Conservation (phyloP, 371 early-diverging fungal genomes). For the Rhizomucor miehei region DNA sequence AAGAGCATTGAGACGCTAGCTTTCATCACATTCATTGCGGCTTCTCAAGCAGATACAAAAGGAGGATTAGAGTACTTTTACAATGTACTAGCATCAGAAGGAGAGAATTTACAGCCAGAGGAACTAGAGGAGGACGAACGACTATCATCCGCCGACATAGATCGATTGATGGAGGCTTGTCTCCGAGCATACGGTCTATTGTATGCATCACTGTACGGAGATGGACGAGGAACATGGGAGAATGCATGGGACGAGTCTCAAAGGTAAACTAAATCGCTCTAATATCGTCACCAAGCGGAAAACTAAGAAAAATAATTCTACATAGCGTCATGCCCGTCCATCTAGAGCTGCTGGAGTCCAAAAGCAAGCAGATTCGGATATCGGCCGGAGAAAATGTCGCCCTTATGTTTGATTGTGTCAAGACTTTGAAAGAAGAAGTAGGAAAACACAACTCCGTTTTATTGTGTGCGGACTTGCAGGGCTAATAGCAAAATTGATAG, state of each 20-base stretch:
- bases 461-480: too few species aligned
- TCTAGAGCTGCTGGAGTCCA: slow-evolving; percentile 50
- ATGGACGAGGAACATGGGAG: slow-evolving; percentile 27
- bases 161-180: slow-evolving; percentile 27
- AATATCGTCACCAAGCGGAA: neutral
- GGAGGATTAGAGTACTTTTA: slow-evolving; percentile 28
- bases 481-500: slow-evolving; percentile 8
- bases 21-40: slow-evolving; percentile 58
- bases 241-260: slow-evolving; percentile 45
- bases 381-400: slow-evolving; percentile 75
- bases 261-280: slow-evolving; percentile 15
- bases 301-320: too few species aligned
- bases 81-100: slow-evolving; percentile 25
- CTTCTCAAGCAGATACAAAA: slow-evolving; percentile 46
- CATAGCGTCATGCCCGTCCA: slow-evolving; percentile 37
- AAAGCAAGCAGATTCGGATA: slow-evolving; percentile 60
- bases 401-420: slow-evolving; percentile 53
- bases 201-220: slow-evolving; percentile 45
- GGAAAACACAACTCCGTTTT: too few species aligned
- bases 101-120: slow-evolving; percentile 19
- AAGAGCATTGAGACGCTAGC: slow-evolving; percentile 50
- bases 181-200: slow-evolving; percentile 46
- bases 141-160: slow-evolving; percentile 14
- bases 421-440: neutral
- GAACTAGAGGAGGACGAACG: slow-evolving; percentile 7